Percentiles rank a stretch among this genome's conserved stretches.
phyloP scores from a whole-genome alignment of 805 yeast genomes.

The Ogataea thermomethanolica region DNA sequence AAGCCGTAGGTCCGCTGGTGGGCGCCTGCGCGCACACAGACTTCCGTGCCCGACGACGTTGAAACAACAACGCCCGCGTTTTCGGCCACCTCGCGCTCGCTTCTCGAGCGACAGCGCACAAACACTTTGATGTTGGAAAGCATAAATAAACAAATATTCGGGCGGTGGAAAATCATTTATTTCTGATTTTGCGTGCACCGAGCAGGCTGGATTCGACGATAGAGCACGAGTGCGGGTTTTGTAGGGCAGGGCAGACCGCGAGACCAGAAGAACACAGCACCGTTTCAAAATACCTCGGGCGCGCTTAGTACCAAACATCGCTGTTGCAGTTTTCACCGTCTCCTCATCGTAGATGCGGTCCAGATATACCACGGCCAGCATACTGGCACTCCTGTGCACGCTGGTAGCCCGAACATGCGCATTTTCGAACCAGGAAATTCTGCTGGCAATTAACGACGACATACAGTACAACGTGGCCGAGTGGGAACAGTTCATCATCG shows the following conservation, averaged over 20 bases:
- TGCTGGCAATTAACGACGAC: constrained; percentile 13
- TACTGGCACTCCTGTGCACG: neutral
- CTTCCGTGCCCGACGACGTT: constrained; percentile 45
- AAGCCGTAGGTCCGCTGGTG: constrained; percentile 57
- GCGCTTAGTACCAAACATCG: too few relatives aligned
- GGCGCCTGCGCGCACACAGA: constrained; percentile 43
- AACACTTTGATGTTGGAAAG: constrained; percentile 52
- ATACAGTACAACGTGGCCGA: constrained; percentile 11
- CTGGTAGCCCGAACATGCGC: neutral
- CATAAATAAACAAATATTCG: constrained; percentile 7
- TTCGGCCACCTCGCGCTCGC: constrained; percentile 51
- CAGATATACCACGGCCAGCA: neutral
- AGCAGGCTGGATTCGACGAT: too few relatives aligned
- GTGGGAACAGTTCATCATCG: constrained; percentile 11
- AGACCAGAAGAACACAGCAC: too few relatives aligned
- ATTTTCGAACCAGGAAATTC: constrained; percentile 7
- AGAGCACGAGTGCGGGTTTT: too few relatives aligned
- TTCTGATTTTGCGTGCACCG: neutral
- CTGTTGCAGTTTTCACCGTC: neutral
- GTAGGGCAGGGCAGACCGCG: too few relatives aligned
- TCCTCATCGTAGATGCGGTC: neutral
- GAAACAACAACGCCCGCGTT: constrained; percentile 61
- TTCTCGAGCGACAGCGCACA: constrained; percentile 63
- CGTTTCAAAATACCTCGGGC: too few relatives aligned
- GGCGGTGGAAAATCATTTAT: constrained; percentile 1